Conservation (phyloP, 257 asterid species). For the Marsdenia floribunda region DNA sequence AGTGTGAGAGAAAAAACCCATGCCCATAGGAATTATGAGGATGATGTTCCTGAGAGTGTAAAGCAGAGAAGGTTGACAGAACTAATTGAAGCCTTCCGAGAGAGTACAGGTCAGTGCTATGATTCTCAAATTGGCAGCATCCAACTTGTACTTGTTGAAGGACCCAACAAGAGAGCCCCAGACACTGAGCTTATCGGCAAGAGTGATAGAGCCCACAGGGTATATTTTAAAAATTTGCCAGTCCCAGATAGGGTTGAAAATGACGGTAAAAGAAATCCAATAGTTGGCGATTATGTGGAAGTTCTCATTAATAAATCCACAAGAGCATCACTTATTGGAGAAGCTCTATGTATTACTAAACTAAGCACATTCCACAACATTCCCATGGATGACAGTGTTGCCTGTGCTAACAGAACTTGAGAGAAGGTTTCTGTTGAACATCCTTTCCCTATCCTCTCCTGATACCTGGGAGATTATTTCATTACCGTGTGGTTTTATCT, state of each 20-base stretch:
- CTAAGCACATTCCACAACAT: slow-evolving; percentile 58
- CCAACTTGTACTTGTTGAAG: slow-evolving; percentile 91
- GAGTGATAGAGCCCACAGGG: slow-evolving; percentile 94
- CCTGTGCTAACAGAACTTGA: slow-evolving; percentile 39
- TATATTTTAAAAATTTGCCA: slow-evolving; percentile 47
- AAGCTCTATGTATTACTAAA: slow-evolving; percentile 63
- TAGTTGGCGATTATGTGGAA: slow-evolving; percentile 74
- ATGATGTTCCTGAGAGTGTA: slow-evolving; percentile 73
- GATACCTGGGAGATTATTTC: background rate
- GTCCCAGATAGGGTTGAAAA: slow-evolving; percentile 51
- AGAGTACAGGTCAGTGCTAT: slow-evolving; percentile 77
- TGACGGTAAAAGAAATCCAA: slow-evolving; percentile 51
- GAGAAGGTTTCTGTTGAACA: slow-evolving; percentile 4
- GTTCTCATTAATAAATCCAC: slow-evolving; percentile 62
- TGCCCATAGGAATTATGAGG: slow-evolving; percentile 83
- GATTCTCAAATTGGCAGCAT: slow-evolving; percentile 68
- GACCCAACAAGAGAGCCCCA: slow-evolving; percentile 92
- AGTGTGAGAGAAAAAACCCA: slow-evolving; percentile 99
- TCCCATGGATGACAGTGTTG: slow-evolving; percentile 36
- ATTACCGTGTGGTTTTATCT: background rate
- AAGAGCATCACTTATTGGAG: slow-evolving; percentile 77
- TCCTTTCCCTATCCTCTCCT: slow-evolving; percentile 1
- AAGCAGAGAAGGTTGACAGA: slow-evolving; percentile 89
- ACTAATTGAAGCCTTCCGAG: slow-evolving; percentile 73
- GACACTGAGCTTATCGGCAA: slow-evolving; percentile 86